Base-by-base conservation (phyloP, 768 basidiomycete genomes). In the Artomyces pyxidatus region DNA sequence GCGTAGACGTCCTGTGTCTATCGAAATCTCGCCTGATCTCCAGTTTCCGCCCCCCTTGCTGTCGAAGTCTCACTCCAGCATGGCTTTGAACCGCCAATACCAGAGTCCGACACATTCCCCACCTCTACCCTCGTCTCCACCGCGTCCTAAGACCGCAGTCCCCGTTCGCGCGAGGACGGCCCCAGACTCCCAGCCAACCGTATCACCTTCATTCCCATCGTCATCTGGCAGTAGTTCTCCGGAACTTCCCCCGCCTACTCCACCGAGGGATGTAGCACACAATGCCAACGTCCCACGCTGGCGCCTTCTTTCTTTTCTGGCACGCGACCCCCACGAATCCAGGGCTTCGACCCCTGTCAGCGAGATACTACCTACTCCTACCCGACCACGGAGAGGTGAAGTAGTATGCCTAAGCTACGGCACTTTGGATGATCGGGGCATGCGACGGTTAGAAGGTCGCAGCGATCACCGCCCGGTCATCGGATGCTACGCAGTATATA, bases 391-490 rank as follows among this genome's bases (percentile, higher is more conserved):
- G 29, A 78, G 70, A 54, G 90, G 90, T 2, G 87, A 91, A 40
- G 72, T 94, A 2, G 65, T 81, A 6, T 88, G 87, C 58, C 61
- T 91, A 3, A 67, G 68, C 37, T 94, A 94, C 60, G 66, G 76
- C 53, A 87, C 84, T 12, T 71, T 92, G 17, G 80, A 85, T 53
- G 88, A 94, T 60, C 70, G 72, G 26, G 78, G 70, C 6, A 91
- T 94, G 84, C 73, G 79, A 35, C 71, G 75, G 49, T 63, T 94
- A 47, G 83, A 86, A 62, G 89, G 85, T 14, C 74, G 83, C 37
- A 86, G 84, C 55, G 89, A 93, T 63, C 89, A 93, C 61, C 68
- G 89, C 30, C 89, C 89, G 0, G 88, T 92, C n/a, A 78, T 88
- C 52, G 86, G 86, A 48, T 76, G 77, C 21, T 91, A 86, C 60